Percentiles rank a stretch among this genome's conserved stretches.
These are phyloP conservation scores for Tolypocladium ophioglossoides DNA, from an alignment of 2,329 filamentous ascomycete species.

Conservation along the genomic window DNA sequence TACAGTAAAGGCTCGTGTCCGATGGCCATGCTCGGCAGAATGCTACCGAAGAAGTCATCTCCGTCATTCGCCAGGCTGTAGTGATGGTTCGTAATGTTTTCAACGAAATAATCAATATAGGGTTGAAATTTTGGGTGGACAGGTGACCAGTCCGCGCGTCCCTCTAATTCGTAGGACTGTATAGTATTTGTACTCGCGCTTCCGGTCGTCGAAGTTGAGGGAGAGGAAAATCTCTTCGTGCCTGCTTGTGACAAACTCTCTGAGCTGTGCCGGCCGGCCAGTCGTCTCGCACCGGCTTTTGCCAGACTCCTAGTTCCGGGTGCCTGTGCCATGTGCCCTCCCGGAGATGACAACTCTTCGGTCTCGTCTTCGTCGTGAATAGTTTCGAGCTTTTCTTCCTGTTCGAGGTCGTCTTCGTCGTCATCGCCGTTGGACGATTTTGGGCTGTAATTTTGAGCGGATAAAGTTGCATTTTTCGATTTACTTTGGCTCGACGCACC, in stretches of 20 bases:
- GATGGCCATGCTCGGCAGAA: slow-evolving; percentile 61
- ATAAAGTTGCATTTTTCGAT: slow-evolving; percentile 25
- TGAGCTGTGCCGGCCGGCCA: slow-evolving; percentile 33
- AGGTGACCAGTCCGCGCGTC: slow-evolving; percentile 39
- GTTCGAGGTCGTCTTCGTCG: slow-evolving; percentile 28
- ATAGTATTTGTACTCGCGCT: slow-evolving; percentile 18
- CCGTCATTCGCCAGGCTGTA: slow-evolving; percentile 68
- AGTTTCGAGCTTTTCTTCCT: slow-evolving; percentile 33
- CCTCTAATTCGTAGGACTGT: slow-evolving; percentile 16
- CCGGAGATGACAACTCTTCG: slow-evolving; percentile 15
- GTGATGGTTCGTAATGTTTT: slow-evolving; percentile 70
- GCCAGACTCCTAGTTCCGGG: slow-evolving; percentile 24
- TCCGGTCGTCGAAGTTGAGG: slow-evolving; percentile 35
- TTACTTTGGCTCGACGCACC: slow-evolving; percentile 15
- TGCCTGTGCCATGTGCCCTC: slow-evolving; percentile 9
- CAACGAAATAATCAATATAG: slow-evolving; percentile 68
- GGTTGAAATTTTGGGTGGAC: slow-evolving; percentile 62
- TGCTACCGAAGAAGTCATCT: slow-evolving; percentile 61
- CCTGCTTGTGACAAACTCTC: slow-evolving; percentile 43
- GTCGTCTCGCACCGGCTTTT: slow-evolving; percentile 22
- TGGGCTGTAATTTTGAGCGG: slow-evolving; percentile 34
- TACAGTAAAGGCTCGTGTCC: slow-evolving; percentile 72
- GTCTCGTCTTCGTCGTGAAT: slow-evolving; percentile 46
- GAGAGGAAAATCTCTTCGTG: slow-evolving; percentile 37
- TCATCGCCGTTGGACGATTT: slow-evolving; percentile 44